Evolutionary conservation across 1,139 yeast genomes (phyloP), one percentile per base, ranked within the genome.

Genomic region (Hyphopichia burtonii): DNA sequence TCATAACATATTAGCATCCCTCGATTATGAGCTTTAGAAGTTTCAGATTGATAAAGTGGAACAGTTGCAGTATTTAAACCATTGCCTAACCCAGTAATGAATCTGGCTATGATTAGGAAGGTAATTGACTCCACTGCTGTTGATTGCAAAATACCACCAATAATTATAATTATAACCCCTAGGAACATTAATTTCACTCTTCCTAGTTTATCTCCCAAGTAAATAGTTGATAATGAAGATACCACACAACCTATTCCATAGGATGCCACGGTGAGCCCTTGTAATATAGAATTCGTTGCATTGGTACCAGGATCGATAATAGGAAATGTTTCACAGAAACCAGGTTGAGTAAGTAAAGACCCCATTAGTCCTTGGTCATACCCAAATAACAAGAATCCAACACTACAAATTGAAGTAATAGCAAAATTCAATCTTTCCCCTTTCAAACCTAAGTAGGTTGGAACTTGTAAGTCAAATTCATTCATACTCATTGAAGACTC

Each of bases 291-390:
- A 7, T 48, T 47, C 6, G 18, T 47, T 11, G 50, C 49, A 33
- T 61, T 57, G 5, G 39, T 46, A 1, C 37, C 44, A 3, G 18
- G 12, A 51, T 66, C 58, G 36, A 68, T 63, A 27, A 58, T 53
- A 0, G 76, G 74, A 53, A 76, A 70, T 14, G 66, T 60, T 23
- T 63, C 53, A 48, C 65, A 52, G 47, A 75, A 75, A 3, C 66
- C 51, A 3, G 58, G 58, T 36, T 72, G 58, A 0, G 77, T 71
- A 40, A 76, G 58, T 37, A 75, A 60, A 20, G 71, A 60, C 25
- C 85, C 76, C 83, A 83, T 80, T 41, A 85, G 74, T 53, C 93
- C 93, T 61, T 85, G 91, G 56, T 85, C 90, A 55, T 82, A 83
- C 44, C 93, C 93, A 54, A 85, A 85, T 48, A 66, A 45, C n/a